Evolutionary conservation across 495 filamentous ascomycete genomes (phyloP), one percentile per base, ranked within the genome.

Genomic region (Podospora pseudocomata): DNA sequence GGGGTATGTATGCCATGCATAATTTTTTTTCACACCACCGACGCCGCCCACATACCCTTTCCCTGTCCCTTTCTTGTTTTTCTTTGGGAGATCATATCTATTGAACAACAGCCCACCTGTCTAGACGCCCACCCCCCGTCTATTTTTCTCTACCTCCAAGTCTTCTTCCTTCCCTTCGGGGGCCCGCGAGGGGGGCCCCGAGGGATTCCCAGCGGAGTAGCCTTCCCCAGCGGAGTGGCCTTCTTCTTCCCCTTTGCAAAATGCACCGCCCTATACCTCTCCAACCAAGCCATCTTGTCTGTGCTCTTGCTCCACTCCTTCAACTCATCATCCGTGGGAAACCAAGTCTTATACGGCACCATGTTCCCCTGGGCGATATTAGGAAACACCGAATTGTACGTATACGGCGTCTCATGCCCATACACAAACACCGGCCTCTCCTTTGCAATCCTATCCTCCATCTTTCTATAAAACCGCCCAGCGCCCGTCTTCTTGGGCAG

Each of bases 361-460:
- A 27, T 27, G 4, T 67, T 66, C 11, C 67, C 60, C 61, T 60
- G 28, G 26, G 53, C 34, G 3, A n/a, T 62, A 26, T 27, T 34
- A 7, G 67, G 69, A 34, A 80, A 81, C 9, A 78, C 75, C 1
- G 76, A 73, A 4, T 70, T 44, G 68, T 68, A 80, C 15, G 65
- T 19, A 26, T 71, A 64, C 18, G 76, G 68, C 30, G 57, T 63
- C 1, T 74, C 39, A 4, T 59, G 23, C 26, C 78, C 79, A 16
- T 78, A 71, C 61, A 82, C 68, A 20, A 78, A 68, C 16, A 82
- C 66, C 18, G 77, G 77, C 2, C 20, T 4, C 1, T n/a, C 15
- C 68, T 73, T 70, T 19, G 65, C 67, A 0, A 26, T 61, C 60
- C 39, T 9, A 32, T 65, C 60, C 70, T 79, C 74, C 20, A 9